Base-by-base conservation (phyloP, 1,284 basidiomycete genomes). In the Melampsora americana region DNA sequence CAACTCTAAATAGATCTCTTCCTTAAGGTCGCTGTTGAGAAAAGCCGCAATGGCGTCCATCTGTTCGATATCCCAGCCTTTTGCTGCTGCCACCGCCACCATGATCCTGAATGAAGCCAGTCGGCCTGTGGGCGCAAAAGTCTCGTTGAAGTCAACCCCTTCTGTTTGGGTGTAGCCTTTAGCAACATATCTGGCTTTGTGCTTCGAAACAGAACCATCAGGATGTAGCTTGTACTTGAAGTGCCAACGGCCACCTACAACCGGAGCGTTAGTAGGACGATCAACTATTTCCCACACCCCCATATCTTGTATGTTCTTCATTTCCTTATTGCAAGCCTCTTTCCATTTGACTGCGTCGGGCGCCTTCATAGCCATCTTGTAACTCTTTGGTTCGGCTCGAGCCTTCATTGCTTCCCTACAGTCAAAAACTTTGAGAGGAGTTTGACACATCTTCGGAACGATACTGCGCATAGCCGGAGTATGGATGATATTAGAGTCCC, bases 181-280 rank as follows among this genome's bases (percentile, higher is more conserved):
- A n/a, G n/a, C n/a, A n/a, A 60, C 56, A 60, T 60, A 60, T 28
- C 56, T 60, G 9, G 56, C 56, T 60, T 60, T 60, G 16, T 11
- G 11, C 26, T 60, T 60, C 11, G 56, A 7, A 11, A 60, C 23
- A 26, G 16, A n/a, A n/a, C 56, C 56, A 60, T 60, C 56, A 60
- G 16, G 18, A 60, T 60, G 9, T 28, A 60, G 16, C 26, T 60
- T 60, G 18, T 16, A 9, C 23, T n/a, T n/a, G 23, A 60, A 60
- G 26, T n/a, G 11, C 56, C 56, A 60, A 11, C 23, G 16, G 23
- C 18, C 56, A 16, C 26, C 26, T 9, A 28, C 26, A 28, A 60
- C 26, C 26, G 23, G 16, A 16, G 56, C 56, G 23, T 60, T 11
- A 16, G 56, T 60, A 11, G 23, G 56, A n/a, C 11, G 56, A 11